Evolutionary conservation across 352 stramenopile genomes (phyloP).

Genomic region (Elongisporangium senticosum): DNA sequence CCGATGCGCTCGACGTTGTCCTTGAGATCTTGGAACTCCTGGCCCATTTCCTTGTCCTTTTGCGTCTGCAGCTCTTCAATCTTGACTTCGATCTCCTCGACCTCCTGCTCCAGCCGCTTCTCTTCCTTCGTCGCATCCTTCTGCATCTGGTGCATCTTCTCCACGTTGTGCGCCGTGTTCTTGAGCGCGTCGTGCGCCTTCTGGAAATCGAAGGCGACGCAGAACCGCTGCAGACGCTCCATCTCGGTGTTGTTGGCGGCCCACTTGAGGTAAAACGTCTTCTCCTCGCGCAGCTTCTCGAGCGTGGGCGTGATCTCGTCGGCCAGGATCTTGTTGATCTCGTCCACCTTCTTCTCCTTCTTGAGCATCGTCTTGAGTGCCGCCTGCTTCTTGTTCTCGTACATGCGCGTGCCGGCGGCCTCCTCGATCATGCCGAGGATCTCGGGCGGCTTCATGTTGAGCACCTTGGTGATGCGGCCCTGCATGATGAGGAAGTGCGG

Average conservation of each 20-base stretch:
- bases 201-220: conserved; percentile 94
- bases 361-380: conserved; percentile 99
- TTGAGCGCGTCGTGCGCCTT: conserved; percentile 84
- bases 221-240: conserved; percentile 96
- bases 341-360: conserved; percentile 99
- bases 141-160: conserved; percentile 84
- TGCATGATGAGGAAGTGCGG: conserved; percentile 99
- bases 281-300: conserved; percentile 95
- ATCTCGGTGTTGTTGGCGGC: conserved; percentile 98
- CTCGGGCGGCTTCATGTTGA: conserved; percentile 99
- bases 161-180: conserved; percentile 85
- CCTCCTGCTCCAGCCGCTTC: conserved; percentile 47
- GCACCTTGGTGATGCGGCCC: conserved; percentile 97
- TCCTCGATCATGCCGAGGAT: conserved; percentile 99
- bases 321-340: conserved; percentile 97
- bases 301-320: conserved; percentile 99
- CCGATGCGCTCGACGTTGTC: conserved; percentile 72
- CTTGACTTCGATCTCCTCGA: conserved; percentile 82
- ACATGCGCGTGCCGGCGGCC: conserved; percentile 99
- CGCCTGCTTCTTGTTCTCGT: conserved; percentile 98
- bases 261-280: conserved; percentile 98
- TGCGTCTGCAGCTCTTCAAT: conserved; percentile 74
- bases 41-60: conserved; percentile 79
- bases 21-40: conserved; percentile 80
- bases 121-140: conserved; percentile 60